Conservation (phyloP, 2,329 filamentous ascomycete genomes). For the Trichoderma guizhouense region DNA sequence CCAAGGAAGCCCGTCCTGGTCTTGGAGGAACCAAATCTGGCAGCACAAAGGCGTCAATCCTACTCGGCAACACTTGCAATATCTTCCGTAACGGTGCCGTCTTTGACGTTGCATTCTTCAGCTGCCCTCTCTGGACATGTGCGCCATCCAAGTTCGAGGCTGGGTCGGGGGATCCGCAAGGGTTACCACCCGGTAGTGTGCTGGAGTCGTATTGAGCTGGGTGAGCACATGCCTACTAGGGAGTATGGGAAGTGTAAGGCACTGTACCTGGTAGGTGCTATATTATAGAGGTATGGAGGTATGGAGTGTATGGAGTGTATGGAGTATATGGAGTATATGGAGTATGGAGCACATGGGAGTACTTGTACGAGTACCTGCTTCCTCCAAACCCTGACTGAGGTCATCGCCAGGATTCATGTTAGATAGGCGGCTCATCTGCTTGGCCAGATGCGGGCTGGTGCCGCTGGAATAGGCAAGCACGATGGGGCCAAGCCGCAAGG, state of each 20-base stretch:
- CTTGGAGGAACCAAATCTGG: not conserved
- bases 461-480: not conserved
- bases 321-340: too few relatives aligned
- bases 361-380: not conserved
- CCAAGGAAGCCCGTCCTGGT: not conserved
- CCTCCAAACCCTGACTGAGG: constrained; percentile 1
- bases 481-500: not conserved
- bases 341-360: not conserved
- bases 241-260: not conserved
- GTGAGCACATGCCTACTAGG: not conserved
- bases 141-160: not conserved
- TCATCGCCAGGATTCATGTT: constrained; percentile 1
- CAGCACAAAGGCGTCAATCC: not conserved
- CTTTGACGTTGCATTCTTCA: not conserved
- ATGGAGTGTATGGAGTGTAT: too few relatives aligned
- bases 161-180: not conserved
- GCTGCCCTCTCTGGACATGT: not conserved
- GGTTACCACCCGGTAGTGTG: not conserved
- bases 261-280: too few relatives aligned
- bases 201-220: not conserved
- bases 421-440: constrained; percentile 14
- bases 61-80: not conserved
- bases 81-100: not conserved
- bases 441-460: constrained; percentile 5
- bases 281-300: too few relatives aligned